phyloP scores from a whole-genome alignment of 1,284 basidiomycete species.

The Fomitopsis betulina region DNA sequence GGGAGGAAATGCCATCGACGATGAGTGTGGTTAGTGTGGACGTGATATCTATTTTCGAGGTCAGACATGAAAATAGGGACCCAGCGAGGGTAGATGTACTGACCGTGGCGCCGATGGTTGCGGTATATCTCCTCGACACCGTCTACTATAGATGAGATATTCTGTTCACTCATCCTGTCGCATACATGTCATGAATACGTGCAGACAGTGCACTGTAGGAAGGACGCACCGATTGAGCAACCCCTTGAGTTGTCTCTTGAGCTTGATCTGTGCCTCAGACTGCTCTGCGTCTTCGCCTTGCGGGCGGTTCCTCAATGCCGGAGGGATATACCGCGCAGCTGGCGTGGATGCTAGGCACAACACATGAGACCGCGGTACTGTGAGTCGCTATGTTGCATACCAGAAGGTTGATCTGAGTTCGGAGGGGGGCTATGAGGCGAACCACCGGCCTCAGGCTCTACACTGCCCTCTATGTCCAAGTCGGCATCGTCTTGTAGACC shows the following conservation, averaged over 20 bases:
- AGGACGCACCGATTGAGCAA: slow-evolving; percentile 73
- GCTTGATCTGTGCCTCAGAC: slow-evolving; percentile 55
- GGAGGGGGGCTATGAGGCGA: neutral
- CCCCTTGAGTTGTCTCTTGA: slow-evolving; percentile 82
- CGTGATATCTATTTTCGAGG: slow-evolving; percentile 63
- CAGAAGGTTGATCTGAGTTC: neutral
- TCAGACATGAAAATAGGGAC: neutral
- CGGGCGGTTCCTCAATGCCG: slow-evolving; percentile 50
- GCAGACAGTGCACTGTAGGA: neutral
- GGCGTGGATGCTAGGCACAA: neutral
- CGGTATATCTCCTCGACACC: slow-evolving; percentile 80
- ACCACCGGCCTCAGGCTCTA: neutral
- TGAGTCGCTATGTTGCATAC: neutral
- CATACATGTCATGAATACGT: neutral
- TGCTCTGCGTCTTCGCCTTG: slow-evolving; percentile 26
- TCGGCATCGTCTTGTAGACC: neutral
- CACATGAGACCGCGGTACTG: neutral
- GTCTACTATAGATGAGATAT: slow-evolving; percentile 78
- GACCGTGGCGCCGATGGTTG: slow-evolving; percentile 78
- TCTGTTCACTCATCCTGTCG: slow-evolving; percentile 83
- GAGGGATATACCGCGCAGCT: slow-evolving; percentile 50
- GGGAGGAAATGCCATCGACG: slow-evolving; percentile 79
- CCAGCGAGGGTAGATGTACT: slow-evolving; percentile 9
- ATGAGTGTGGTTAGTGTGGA: slow-evolving; percentile 76
- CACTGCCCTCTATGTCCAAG: neutral